Percentiles rank a stretch among this genome's conserved stretches.
These are phyloP conservation scores for Rhexocercosporidium sp. DNA, from an alignment of 2,329 filamentous ascomycete species.

Conservation along the genomic window DNA sequence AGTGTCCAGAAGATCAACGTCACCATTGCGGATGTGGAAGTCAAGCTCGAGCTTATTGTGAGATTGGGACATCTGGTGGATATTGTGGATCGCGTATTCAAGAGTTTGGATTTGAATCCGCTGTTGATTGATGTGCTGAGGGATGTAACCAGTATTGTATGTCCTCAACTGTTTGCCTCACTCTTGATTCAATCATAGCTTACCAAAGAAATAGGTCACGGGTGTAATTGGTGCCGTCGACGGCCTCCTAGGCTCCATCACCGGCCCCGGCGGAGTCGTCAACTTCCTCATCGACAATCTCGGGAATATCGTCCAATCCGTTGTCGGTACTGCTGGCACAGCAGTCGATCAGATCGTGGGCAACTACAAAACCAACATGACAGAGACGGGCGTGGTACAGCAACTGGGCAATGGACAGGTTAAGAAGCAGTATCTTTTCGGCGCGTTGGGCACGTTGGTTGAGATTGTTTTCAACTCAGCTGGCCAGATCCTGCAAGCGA, in stretches of 20 bases:
- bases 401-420: conserved; percentile 45
- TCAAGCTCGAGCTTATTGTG: conserved; percentile 63
- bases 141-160: conserved; percentile 56
- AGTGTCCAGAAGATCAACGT: conserved; percentile 59
- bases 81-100: conserved; percentile 65
- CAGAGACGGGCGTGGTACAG: conserved; percentile 45
- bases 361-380: conserved; percentile 65
- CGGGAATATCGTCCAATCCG: conserved; percentile 67
- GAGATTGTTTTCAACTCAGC: conserved; percentile 47
- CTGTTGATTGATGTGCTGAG: conserved; percentile 61
- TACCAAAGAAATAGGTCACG: conserved; percentile 38
- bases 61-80: conserved; percentile 63
- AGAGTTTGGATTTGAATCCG: conserved; percentile 64
- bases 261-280: conserved; percentile 58
- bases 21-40: conserved; percentile 64
- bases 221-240: conserved; percentile 62
- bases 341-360: conserved; percentile 59
- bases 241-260: conserved; percentile 62
- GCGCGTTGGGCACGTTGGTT: conserved; percentile 55
- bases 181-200: not conserved
- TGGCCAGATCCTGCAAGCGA: conserved; percentile 7
- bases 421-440: conserved; percentile 59
- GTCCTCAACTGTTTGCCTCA: not conserved
- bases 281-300: conserved; percentile 65
- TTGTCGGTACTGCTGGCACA: conserved; percentile 51